A percentile compares a stretch with the other conserved stretches of the same genome.
These are phyloP conservation scores for Verticillium longisporum DNA, from an alignment of 2,329 filamentous ascomycete species.

Conservation along the genomic window DNA sequence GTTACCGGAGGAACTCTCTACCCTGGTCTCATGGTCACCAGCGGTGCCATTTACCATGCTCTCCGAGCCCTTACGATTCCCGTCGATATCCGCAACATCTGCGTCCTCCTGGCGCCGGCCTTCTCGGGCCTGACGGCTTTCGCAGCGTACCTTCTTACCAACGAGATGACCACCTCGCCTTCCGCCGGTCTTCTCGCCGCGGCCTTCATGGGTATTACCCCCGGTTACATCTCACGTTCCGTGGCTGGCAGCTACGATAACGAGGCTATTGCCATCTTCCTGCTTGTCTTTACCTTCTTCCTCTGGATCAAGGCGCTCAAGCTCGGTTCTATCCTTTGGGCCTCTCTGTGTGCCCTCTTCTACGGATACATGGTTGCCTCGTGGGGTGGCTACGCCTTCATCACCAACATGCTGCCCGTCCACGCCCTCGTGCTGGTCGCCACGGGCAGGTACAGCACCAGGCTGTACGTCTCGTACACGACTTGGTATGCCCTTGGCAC, in stretches of 20 bases:
- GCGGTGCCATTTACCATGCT: constrained; percentile 90
- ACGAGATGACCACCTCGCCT: constrained; percentile 92
- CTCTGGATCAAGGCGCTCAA: constrained; percentile 99
- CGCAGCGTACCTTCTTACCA: constrained; percentile 89
- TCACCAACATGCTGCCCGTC: constrained; percentile 91
- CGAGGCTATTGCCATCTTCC: constrained; percentile 98
- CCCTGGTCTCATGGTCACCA: constrained; percentile 97
- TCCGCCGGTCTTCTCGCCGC: constrained; percentile 93
- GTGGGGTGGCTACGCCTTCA: constrained; percentile 99
- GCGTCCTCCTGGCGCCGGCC: constrained; percentile 87
- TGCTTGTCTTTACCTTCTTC: constrained; percentile 97
- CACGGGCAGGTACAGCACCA: constrained; percentile 93
- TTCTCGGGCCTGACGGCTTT: constrained; percentile 93
- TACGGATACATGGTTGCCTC: constrained; percentile 99
- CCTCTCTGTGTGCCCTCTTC: constrained; percentile 86
- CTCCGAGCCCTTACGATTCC: constrained; percentile 84
- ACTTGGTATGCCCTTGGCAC: constrained; percentile 98
- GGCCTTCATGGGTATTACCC: constrained; percentile 93
- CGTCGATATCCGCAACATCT: constrained; percentile 98
- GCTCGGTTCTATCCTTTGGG: constrained; percentile 94
- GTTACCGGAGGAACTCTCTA: constrained; percentile 99
- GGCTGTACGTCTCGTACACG: constrained; percentile 92
- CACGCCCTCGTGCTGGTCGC: constrained; percentile 90
- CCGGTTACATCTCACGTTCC: constrained; percentile 95
- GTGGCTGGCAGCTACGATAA: constrained; percentile 99